These are phyloP conservation scores for Taxillus chinensis DNA, from an alignment of 164 flowering plant genomes.

Conservation along the genomic window DNA sequence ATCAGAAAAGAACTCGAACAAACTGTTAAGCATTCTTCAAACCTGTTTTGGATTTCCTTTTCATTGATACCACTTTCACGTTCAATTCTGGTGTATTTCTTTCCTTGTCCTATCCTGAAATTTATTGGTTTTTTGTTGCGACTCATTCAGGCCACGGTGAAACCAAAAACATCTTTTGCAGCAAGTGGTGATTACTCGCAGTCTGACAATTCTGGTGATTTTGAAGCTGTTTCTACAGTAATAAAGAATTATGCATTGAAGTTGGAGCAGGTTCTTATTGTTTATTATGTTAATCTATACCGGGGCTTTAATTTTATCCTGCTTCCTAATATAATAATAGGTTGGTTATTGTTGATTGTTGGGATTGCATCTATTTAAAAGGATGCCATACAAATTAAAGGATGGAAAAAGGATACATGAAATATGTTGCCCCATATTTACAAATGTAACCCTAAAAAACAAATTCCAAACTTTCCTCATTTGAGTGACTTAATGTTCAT, in stretches of 20 bases:
- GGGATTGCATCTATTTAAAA: too few relatives aligned
- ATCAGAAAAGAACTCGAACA: conserved; percentile 62
- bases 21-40: conserved; percentile 19
- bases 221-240: conserved; percentile 34
- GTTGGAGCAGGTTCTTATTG: conserved; percentile 44
- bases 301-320: too few relatives aligned
- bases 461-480: too few relatives aligned
- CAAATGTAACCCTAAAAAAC: too few relatives aligned
- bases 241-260: conserved; percentile 40
- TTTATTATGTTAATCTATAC: not conserved
- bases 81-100: not conserved
- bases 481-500: too few relatives aligned
- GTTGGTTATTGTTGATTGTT: too few relatives aligned
- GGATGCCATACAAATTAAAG: too few relatives aligned
- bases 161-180: conserved; percentile 18
- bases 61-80: too few relatives aligned
- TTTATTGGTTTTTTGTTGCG: not conserved
- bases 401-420: too few relatives aligned
- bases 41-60: not conserved
- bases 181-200: conserved; percentile 19
- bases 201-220: conserved; percentile 26
- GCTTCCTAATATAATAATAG: too few relatives aligned
- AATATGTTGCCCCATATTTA: too few relatives aligned
- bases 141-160: conserved; percentile 38
- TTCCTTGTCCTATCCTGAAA: conserved; percentile 5